These are phyloP conservation scores for Cutaneotrichosporon sp. DNA, from an alignment of 1,284 basidiomycete species.

Conservation along the genomic window DNA sequence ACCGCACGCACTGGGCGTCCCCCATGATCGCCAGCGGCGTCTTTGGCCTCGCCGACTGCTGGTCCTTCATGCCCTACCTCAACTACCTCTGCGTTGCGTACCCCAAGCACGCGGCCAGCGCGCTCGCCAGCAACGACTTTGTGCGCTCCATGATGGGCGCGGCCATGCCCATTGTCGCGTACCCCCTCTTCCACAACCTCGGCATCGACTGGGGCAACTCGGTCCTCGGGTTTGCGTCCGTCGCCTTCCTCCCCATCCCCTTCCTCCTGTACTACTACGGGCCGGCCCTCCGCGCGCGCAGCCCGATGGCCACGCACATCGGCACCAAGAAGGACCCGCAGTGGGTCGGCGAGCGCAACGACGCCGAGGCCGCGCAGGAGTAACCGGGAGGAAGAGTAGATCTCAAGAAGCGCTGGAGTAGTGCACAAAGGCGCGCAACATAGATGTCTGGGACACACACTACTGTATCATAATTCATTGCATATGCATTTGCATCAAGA, in stretches of 20 bases:
- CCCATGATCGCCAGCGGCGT: constrained; percentile 43
- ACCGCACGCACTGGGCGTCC: constrained; percentile 46
- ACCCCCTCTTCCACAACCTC: constrained; percentile 50
- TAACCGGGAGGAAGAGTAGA: neutral
- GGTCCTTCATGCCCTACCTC: constrained; percentile 37
- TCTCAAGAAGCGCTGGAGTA: neutral
- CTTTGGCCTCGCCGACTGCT: constrained; percentile 40
- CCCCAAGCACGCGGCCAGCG: constrained; percentile 60
- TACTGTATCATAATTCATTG: neutral
- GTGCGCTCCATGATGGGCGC: constrained; percentile 51
- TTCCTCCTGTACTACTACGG: constrained; percentile 55
- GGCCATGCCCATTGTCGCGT: constrained; percentile 47
- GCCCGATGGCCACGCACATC: constrained; percentile 15
- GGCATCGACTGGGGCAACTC: constrained; percentile 52
- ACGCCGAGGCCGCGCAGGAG: neutral
- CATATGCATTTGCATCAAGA: neutral
- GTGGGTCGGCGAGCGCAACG: neutral
- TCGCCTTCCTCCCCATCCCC: constrained; percentile 38
- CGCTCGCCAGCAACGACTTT: constrained; percentile 53
- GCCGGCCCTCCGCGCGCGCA: constrained; percentile 51
- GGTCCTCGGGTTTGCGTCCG: constrained; percentile 43
- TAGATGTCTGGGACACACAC: neutral
- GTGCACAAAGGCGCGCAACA: neutral
- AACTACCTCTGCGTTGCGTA: constrained; percentile 67
- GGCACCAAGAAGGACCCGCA: neutral